Evolutionary conservation across 192 early-diverging fungal species (phyloP), one percentile per base, ranked within the genome.

Genomic region (Coemansia sp.): DNA sequence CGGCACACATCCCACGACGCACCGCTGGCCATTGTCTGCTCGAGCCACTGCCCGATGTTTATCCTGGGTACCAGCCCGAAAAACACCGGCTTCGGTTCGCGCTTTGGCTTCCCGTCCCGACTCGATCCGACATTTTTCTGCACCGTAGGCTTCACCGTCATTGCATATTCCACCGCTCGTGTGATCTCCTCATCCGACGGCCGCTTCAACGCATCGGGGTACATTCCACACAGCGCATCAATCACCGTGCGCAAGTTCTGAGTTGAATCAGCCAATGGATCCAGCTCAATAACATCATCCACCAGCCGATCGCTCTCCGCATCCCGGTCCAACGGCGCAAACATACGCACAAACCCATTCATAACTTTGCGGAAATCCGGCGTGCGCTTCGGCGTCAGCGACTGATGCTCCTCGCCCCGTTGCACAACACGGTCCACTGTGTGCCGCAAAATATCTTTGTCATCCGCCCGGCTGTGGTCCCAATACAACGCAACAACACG

Each of bases 321-420:
- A 24, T 83, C 76, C 5, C 70, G 64, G 58, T 93, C 84, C 0
- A 91, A 23, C 14, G 85, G 80, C 27, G 81, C 60, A 47, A 88
- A 79, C 1, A 48, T 43, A 3, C 45, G 32, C 5, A 90, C 58
- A 69, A 90, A 93, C 22, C 23, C 58, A 8, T 72, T 63, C 52
- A 93, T 89, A 5, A 92, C 65, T 14, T 45, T 14, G 23, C 82
- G 69, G 66, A 81, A 90, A 0, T 87, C 80, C 0, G 76, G 81
- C 12, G 85, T 86, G 41, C 84, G 78, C 19, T 75, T 55, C 0
- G 95, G 92, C 0, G 89, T 94, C 45, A 94, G 69, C 8, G 76
- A 80, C 78, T 93, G 92, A 62, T 97, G 95, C 60, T 86, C 84
- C 25, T 92, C 88, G 9, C 94, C 95, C 47, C 91, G 83, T 9